These are phyloP conservation scores for Chamaecyparis obtusa DNA, from an alignment of 75 land plant species.

Conservation along the genomic window DNA sequence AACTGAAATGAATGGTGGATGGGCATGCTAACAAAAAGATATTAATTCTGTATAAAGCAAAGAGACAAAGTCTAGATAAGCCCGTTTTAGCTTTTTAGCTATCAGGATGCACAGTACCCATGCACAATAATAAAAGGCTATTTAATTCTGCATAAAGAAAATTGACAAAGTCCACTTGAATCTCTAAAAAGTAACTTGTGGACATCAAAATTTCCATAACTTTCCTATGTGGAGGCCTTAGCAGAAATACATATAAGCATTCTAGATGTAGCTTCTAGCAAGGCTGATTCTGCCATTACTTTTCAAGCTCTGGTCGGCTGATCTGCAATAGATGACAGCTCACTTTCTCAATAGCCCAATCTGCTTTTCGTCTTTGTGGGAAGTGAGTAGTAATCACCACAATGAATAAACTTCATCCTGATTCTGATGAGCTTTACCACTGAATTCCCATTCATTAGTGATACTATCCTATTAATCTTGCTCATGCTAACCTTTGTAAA, in stretches of 20 bases:
- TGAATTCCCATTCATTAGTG: background rate
- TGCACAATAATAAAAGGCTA: background rate
- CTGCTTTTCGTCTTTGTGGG: background rate
- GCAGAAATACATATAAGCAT: background rate
- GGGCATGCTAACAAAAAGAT: background rate
- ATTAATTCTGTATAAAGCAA: background rate
- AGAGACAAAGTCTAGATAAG: background rate
- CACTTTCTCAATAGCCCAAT: background rate
- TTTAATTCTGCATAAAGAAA: background rate
- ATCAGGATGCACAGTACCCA: background rate
- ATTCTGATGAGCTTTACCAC: background rate
- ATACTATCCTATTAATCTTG: background rate
- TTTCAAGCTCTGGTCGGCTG: background rate
- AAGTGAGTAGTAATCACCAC: background rate
- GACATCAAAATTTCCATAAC: background rate
- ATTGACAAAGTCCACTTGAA: background rate
- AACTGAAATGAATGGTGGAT: background rate
- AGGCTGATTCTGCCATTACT: background rate
- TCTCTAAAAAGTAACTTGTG: background rate
- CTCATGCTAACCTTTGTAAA: background rate
- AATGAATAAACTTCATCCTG: background rate
- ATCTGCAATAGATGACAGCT: background rate
- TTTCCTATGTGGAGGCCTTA: background rate
- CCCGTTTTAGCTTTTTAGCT: background rate
- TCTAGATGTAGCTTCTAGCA: background rate